A percentile compares a stretch with the other conserved stretches of the same genome.
These are phyloP conservation scores for Heliocybe sulcata DNA, from an alignment of 1,284 basidiomycete genomes.

Conservation along the genomic window DNA sequence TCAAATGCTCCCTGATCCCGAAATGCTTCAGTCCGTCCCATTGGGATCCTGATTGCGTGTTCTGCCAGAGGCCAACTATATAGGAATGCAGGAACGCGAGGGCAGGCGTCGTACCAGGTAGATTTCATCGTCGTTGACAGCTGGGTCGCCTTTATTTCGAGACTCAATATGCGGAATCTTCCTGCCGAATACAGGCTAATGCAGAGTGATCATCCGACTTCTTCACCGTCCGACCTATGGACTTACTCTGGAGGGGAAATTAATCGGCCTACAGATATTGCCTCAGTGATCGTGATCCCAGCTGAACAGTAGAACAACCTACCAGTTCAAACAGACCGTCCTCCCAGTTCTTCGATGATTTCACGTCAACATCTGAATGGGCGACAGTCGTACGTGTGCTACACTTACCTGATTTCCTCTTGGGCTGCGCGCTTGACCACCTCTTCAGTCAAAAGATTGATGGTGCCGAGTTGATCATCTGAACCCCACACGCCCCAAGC, in stretches of 20 bases:
- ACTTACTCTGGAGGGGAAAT: constrained; percentile 55
- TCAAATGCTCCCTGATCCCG: constrained; percentile 42
- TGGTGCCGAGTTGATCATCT: constrained; percentile 63
- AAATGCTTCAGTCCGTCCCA: constrained; percentile 70
- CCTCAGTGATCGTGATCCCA: constrained; percentile 3
- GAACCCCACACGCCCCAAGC: constrained; percentile 71
- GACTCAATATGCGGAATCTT: constrained; percentile 44
- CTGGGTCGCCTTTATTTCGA: constrained; percentile 20
- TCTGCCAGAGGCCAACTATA: constrained; percentile 29
- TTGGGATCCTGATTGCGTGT: constrained; percentile 69
- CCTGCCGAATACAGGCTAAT: constrained; percentile 50
- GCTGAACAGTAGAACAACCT: constrained; percentile 13
- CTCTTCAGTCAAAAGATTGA: constrained; percentile 62
- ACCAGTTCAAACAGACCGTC: constrained; percentile 59
- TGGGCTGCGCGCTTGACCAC: constrained; percentile 53
- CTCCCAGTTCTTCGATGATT: constrained; percentile 37
- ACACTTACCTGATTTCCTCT: constrained; percentile 53
- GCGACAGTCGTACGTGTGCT: constrained; percentile 8
- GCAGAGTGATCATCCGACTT: not conserved
- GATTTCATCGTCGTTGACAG: constrained; percentile 51
- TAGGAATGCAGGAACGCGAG: not conserved
- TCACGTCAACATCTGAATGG: constrained; percentile 3
- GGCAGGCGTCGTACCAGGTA: constrained; percentile 40
- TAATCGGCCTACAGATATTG: constrained; percentile 43
- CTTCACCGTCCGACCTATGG: not conserved